Evolutionary conservation across 164 flowering plant genomes (phyloP).

Genomic region (Hamamelis virginiana): DNA sequence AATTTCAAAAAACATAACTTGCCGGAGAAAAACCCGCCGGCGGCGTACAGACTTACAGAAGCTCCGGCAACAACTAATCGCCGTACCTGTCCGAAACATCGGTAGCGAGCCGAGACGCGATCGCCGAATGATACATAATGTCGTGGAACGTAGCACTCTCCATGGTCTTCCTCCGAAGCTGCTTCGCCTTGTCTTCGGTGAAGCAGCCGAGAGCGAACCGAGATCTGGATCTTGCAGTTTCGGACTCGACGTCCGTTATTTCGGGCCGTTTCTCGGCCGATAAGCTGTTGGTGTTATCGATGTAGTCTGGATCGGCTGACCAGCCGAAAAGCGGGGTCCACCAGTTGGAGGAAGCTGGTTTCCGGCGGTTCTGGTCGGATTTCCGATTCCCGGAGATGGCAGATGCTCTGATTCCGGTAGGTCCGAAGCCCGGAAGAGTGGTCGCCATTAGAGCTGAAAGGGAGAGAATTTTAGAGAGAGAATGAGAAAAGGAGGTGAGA

Average conservation of each 20-base stretch:
- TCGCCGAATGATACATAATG: conserved; percentile 43
- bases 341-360: conserved; percentile 23
- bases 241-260: neutral
- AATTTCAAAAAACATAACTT: no score
- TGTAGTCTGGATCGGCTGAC: conserved; percentile 35
- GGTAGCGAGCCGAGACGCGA: conserved; percentile 42
- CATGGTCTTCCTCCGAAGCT: conserved; percentile 30
- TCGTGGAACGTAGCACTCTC: conserved; percentile 36
- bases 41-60: neutral
- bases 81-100: conserved; percentile 16
- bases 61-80: neutral
- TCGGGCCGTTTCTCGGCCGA: neutral
- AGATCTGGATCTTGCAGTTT: conserved; percentile 13
- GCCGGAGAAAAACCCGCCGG: no score
- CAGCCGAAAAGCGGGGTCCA: conserved; percentile 43
- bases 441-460: conserved; percentile 35
- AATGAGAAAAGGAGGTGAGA: conserved; percentile 14
- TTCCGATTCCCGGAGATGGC: conserved; percentile 24
- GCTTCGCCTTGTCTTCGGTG: conserved; percentile 48
- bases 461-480: neutral
- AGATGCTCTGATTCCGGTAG: conserved; percentile 29
- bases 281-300: neutral
- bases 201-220: conserved; percentile 35
- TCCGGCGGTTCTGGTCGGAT: conserved; percentile 24
- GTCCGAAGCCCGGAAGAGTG: conserved; percentile 25